Evolutionary conservation across 2,329 filamentous ascomycete species (phyloP), one percentile per base, ranked within the genome.

Genomic region (Dactylella cylindrospora): DNA sequence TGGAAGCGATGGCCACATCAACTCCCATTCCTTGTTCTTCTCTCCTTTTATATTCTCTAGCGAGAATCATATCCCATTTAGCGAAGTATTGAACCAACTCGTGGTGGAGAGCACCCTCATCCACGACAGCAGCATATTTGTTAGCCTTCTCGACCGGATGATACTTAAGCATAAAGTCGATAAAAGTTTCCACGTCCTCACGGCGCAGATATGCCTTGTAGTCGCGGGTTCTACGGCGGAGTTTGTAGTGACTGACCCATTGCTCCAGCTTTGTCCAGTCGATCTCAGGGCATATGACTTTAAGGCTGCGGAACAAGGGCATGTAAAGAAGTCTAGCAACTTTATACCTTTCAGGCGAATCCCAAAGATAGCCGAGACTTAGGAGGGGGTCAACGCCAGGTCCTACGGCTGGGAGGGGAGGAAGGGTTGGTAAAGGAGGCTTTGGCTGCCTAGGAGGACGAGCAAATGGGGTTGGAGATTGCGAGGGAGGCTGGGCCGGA

Each of bases 121-220:
- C 32, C 36, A 54, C 32, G 2, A 35, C 15, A 5, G 25, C 15
- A 8, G 57, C 49, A 10, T 22, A 39, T 3, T 62, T 49, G 28
- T 49, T 38, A 23, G 35, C 13, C 0, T 35, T 45, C 17, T 50
- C 39, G 38, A 54, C 49, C 6, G 57, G 57, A 46, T 54, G 49
- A 15, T 33, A 62, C 13, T 54, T 53, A 15, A 54, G 36, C 57
- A 62, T 62, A 29, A 47, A 62, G 38, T 62, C 57, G 26, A 62
- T 43, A 31, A 62, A 62, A 15, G 57, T 43, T 19, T 62, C 57
- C 2, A 54, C 40, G 22, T 62, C 57, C 28, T 62, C 57, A 2
- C 15, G 36, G 10, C 57, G 41, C 5, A 62, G 57, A 40, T 54
- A 62, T 7, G 57, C 49, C 12, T 35, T 20, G 17, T 29, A 38